A percentile compares a stretch with the other conserved stretches of the same genome.
Evolutionary conservation across 495 filamentous ascomycete species (phyloP).

Genomic region (Paragyromitra xinjiangensis): DNA sequence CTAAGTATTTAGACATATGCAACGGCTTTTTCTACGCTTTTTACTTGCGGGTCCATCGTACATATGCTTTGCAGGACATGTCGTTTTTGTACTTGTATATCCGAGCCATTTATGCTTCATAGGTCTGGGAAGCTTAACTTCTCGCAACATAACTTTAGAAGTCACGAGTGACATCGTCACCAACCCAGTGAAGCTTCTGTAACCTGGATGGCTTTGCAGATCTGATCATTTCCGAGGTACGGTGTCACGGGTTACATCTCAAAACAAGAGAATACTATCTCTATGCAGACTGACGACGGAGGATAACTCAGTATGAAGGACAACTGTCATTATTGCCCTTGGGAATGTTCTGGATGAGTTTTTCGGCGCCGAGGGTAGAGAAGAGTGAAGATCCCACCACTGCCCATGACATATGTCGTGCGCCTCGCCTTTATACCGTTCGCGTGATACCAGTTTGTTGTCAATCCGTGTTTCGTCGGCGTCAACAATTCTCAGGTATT

Average conservation of each 20-base stretch:
- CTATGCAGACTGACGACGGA: conserved; percentile 19
- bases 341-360: conserved; percentile 36
- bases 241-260: conserved; percentile 35
- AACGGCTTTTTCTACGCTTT: conserved; percentile 16
- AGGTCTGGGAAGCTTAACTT: background rate
- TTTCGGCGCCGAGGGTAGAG: conserved; percentile 10
- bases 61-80: conserved; percentile 3
- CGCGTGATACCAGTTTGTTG: conserved; percentile 37
- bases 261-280: conserved; percentile 2
- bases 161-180: conserved; percentile 18
- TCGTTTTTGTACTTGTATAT: conserved; percentile 23
- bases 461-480: conserved; percentile 39
- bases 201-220: conserved; percentile 18
- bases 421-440: conserved; percentile 33
- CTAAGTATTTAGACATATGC: conserved; percentile 5
- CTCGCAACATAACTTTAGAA: conserved; percentile 1
- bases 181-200: background rate
- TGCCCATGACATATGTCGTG: conserved; percentile 22
- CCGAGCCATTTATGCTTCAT: conserved; percentile 21
- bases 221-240: conserved; percentile 22
- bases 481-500: conserved; percentile 15
- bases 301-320: conserved; percentile 12
- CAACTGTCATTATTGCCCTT: conserved; percentile 33
- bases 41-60: conserved; percentile 9
- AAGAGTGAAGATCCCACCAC: conserved; percentile 7